Conservation (phyloP, 768 basidiomycete genomes). For the Tylopilus sp. region DNA sequence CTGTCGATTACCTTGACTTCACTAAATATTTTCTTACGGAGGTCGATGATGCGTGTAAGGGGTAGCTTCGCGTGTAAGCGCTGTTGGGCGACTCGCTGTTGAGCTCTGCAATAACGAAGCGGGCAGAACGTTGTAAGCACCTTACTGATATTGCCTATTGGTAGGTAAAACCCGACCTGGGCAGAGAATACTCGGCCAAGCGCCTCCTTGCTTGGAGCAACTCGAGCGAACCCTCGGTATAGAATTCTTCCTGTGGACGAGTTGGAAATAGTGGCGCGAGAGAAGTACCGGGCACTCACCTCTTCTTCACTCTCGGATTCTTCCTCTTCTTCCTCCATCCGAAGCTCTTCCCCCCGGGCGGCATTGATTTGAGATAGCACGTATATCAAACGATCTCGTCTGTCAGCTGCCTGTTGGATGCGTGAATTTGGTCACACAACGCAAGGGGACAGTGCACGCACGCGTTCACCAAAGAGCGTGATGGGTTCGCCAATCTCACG, state of each 20-base stretch:
- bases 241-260: conserved; percentile 80
- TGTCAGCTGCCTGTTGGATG: conserved; percentile 78
- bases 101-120: conserved; percentile 72
- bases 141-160: conserved; percentile 54
- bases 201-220: conserved; percentile 80
- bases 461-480: conserved; percentile 95
- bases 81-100: conserved; percentile 91
- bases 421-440: conserved; percentile 10
- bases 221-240: conserved; percentile 85
- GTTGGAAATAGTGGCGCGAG: background rate
- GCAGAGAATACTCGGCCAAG: conserved; percentile 91
- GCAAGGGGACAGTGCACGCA: conserved; percentile 42
- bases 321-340: conserved; percentile 66
- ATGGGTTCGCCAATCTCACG: conserved; percentile 96
- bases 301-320: conserved; percentile 75
- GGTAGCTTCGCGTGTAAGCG: conserved; percentile 85
- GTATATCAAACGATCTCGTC: conserved; percentile 92
- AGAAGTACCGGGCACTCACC: conserved; percentile 36
- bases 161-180: conserved; percentile 80
- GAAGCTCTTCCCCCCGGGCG: conserved; percentile 76
- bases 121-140: conserved; percentile 66
- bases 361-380: conserved; percentile 92
- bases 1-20: conserved; percentile 73
- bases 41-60: conserved; percentile 84
- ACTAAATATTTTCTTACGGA: conserved; percentile 84